These are phyloP conservation scores for Cicer bijugum DNA, from an alignment of 306 rosid genomes.

Conservation along the genomic window DNA sequence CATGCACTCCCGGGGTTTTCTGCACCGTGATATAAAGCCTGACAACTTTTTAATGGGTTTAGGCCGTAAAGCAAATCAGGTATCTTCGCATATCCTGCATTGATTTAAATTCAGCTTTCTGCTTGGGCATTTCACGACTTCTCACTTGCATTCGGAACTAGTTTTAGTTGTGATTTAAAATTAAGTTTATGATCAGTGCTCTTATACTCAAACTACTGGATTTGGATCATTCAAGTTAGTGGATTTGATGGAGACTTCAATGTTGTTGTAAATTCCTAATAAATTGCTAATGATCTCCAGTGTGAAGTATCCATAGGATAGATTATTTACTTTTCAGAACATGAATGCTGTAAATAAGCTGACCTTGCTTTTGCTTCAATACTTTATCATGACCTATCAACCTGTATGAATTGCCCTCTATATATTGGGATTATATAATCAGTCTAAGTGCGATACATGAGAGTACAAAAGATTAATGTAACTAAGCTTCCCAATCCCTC, in stretches of 20 bases:
- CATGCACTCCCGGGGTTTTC: constrained; percentile 96
- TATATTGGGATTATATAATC: constrained; percentile 3
- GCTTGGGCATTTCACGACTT: constrained; percentile 15
- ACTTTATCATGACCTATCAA: neutral
- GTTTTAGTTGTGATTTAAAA: constrained; percentile 22
- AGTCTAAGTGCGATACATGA: neutral
- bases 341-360: constrained; percentile 30
- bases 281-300: neutral
- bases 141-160: constrained; percentile 22
- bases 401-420: constrained; percentile 4
- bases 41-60: constrained; percentile 99
- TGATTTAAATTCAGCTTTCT: constrained; percentile 25
- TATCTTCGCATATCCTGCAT: constrained; percentile 41
- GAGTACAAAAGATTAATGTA: neutral
- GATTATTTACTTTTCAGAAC: constrained; percentile 25
- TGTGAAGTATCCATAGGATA: constrained; percentile 14
- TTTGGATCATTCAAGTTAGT: neutral
- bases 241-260: constrained; percentile 21
- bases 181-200: constrained; percentile 5
- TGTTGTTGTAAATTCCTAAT: constrained; percentile 3
- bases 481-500: constrained; percentile 10
- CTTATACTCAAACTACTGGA: neutral
- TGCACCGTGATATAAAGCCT: constrained; percentile 99
- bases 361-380: constrained; percentile 28
- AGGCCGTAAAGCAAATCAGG: constrained; percentile 99